A percentile compares a stretch with the other conserved stretches of the same genome.
Evolutionary conservation across 2,329 filamentous ascomycete species (phyloP).

Genomic region (Septoria linicola): DNA sequence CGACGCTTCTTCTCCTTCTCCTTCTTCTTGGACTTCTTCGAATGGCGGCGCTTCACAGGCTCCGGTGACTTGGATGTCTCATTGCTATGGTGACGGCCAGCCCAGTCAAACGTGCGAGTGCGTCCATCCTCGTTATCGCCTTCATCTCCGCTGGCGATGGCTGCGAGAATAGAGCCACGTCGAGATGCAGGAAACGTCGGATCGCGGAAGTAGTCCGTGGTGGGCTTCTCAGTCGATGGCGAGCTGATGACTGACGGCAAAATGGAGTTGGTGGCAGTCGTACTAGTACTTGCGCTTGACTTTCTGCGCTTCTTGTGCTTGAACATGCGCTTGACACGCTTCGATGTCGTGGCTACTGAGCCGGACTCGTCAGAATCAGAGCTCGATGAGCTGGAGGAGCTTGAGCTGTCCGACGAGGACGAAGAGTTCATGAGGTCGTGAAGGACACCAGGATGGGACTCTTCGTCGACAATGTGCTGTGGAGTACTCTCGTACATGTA

Average conservation of each 20-base stretch:
- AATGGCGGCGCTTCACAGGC: slow-evolving; percentile 47
- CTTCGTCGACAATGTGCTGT: slow-evolving; percentile 88
- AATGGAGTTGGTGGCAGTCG: slow-evolving; percentile 53
- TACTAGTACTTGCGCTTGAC: slow-evolving; percentile 70
- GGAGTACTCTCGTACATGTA: slow-evolving; percentile 93
- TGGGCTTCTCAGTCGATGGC: slow-evolving; percentile 42
- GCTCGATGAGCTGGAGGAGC: slow-evolving; percentile 50
- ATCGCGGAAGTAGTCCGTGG: slow-evolving; percentile 42
- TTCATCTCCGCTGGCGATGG: slow-evolving; percentile 55
- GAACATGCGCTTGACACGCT: slow-evolving; percentile 69
- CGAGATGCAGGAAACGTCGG: slow-evolving; percentile 35
- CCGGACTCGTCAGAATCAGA: slow-evolving; percentile 68
- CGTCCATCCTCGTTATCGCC: slow-evolving; percentile 48
- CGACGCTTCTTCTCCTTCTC: slow-evolving; percentile 50
- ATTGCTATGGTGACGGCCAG: slow-evolving; percentile 30
- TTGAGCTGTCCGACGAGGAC: slow-evolving; percentile 53
- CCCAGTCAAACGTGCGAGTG: slow-evolving; percentile 26
- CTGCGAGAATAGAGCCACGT: slow-evolving; percentile 40
- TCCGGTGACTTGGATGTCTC: slow-evolving; percentile 22
- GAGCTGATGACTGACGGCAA: slow-evolving; percentile 47
- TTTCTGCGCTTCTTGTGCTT: slow-evolving; percentile 70
- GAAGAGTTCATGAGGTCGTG: slow-evolving; percentile 75
- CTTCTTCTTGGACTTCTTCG: slow-evolving; percentile 44
- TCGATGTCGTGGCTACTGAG: slow-evolving; percentile 61
- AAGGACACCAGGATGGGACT: slow-evolving; percentile 79